These are phyloP conservation scores for Collybia mongolica DNA, from an alignment of 768 basidiomycete species.

Conservation along the genomic window DNA sequence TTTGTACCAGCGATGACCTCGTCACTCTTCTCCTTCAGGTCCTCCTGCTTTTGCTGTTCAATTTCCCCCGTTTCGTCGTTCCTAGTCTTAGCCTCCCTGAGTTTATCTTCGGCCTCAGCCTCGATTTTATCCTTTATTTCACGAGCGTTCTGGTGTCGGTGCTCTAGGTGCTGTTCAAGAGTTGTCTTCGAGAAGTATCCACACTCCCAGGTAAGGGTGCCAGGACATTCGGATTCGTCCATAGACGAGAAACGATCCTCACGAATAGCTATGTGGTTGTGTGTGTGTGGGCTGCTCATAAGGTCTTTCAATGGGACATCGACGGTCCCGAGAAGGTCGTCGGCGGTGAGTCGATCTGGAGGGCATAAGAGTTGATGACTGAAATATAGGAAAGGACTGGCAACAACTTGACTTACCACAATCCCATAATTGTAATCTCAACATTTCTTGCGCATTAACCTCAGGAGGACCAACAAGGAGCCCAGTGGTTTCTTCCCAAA, in stretches of 20 bases:
- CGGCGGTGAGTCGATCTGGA: conserved; percentile 40
- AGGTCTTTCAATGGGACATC: conserved; percentile 37
- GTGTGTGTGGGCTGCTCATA: conserved; percentile 30
- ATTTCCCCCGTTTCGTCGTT: conserved; percentile 24
- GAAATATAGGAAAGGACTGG: neutral
- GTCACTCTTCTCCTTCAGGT: conserved; percentile 32
- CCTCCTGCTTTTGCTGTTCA: conserved; percentile 35
- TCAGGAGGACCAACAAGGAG: conserved; percentile 64
- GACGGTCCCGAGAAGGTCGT: conserved; percentile 50
- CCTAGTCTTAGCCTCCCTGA: conserved; percentile 32
- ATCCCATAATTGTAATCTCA: conserved; percentile 72
- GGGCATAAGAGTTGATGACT: neutral
- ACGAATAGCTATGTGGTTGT: conserved; percentile 46
- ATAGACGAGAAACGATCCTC: conserved; percentile 40
- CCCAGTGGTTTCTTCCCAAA: conserved; percentile 69
- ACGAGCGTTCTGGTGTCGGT: conserved; percentile 28
- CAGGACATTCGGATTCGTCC: conserved; percentile 28
- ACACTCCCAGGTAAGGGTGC: conserved; percentile 44
- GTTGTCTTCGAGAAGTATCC: conserved; percentile 53
- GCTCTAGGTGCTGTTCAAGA: conserved; percentile 33
- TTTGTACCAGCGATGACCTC: conserved; percentile 43
- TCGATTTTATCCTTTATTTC: conserved; percentile 37
- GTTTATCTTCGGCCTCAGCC: conserved; percentile 47
- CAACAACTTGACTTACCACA: conserved; percentile 39
- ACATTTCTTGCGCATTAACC: conserved; percentile 62